Evolutionary conservation across 352 stramenopile species (phyloP).

Genomic region (Phytopythium kandeliae): DNA sequence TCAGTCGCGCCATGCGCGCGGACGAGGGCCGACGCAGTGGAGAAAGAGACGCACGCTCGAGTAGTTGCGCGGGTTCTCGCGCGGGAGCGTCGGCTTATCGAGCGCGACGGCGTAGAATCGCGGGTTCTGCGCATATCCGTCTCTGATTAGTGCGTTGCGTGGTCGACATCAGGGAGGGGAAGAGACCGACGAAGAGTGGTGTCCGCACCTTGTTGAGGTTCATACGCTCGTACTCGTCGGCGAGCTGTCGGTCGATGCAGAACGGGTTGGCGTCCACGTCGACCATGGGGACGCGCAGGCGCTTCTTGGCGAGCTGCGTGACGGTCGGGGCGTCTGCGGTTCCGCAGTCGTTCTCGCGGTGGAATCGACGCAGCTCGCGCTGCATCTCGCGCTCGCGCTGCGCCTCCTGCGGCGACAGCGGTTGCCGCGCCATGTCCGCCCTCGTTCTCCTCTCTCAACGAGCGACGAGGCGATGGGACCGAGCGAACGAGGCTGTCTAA

Average conservation of each 20-base stretch:
- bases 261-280: slow-evolving; percentile 68
- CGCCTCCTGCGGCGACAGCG: slow-evolving; percentile 12
- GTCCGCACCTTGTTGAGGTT: slow-evolving; percentile 73
- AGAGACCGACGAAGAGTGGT: neutral
- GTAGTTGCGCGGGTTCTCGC: slow-evolving; percentile 69
- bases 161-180: slow-evolving; percentile 3
- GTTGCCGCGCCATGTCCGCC: slow-evolving; percentile 10
- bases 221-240: slow-evolving; percentile 63
- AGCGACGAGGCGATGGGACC: too few relatives aligned
- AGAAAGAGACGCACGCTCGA: slow-evolving; percentile 42
- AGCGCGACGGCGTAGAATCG: slow-evolving; percentile 61
- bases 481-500: too few relatives aligned
- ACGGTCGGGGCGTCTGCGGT: slow-evolving; percentile 25
- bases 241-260: slow-evolving; percentile 62
- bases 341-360: slow-evolving; percentile 27
- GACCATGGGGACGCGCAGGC: slow-evolving; percentile 45
- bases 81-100: slow-evolving; percentile 28
- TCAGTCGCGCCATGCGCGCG: neutral
- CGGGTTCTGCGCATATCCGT: slow-evolving; percentile 53
- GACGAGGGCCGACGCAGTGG: too few relatives aligned
- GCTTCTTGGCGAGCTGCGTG: slow-evolving; percentile 60
- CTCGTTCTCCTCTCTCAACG: neutral
- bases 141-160: too few relatives aligned
- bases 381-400: slow-evolving; percentile 67
- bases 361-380: slow-evolving; percentile 61